Conservation (phyloP, 129 eudicot species). For the Flaveria sonorensis region DNA sequence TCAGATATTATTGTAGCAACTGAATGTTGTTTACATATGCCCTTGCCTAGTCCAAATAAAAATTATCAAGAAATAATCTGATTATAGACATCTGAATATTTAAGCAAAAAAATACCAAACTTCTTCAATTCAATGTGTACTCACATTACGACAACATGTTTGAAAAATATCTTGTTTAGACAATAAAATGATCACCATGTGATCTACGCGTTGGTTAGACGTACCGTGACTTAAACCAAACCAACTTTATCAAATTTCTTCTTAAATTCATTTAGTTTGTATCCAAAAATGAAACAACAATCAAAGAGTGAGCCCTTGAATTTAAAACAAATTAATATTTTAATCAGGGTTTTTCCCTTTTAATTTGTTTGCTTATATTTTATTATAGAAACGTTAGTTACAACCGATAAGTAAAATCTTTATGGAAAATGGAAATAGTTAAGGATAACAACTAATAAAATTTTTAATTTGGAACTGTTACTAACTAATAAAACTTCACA, state of each 20-base stretch:
- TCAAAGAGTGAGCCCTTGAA: neutral
- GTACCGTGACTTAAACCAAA: slow-evolving; percentile 27
- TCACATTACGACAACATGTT: slow-evolving; percentile 19
- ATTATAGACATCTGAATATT: neutral
- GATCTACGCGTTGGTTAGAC: neutral
- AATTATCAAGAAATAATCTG: neutral
- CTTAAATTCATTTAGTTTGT: neutral
- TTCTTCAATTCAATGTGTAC: neutral
- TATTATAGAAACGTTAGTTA: too few relatives aligned
- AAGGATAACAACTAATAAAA: too few relatives aligned
- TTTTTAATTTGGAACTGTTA: neutral
- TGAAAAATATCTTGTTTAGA: slow-evolving; percentile 8
- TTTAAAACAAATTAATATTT: neutral
- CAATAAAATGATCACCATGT: slow-evolving; percentile 15
- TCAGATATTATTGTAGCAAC: too few relatives aligned
- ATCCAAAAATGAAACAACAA: slow-evolving; percentile 1
- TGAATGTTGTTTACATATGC: neutral
- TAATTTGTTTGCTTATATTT: neutral
- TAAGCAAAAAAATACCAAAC: slow-evolving; percentile 16
- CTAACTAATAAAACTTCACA: too few relatives aligned
- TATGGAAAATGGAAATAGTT: neutral
- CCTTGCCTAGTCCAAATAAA: neutral
- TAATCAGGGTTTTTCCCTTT: neutral
- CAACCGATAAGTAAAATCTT: neutral
- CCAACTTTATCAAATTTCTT: neutral